Base-by-base conservation (phyloP, 2,329 filamentous ascomycete species). In the Diaporthe australafricana region DNA sequence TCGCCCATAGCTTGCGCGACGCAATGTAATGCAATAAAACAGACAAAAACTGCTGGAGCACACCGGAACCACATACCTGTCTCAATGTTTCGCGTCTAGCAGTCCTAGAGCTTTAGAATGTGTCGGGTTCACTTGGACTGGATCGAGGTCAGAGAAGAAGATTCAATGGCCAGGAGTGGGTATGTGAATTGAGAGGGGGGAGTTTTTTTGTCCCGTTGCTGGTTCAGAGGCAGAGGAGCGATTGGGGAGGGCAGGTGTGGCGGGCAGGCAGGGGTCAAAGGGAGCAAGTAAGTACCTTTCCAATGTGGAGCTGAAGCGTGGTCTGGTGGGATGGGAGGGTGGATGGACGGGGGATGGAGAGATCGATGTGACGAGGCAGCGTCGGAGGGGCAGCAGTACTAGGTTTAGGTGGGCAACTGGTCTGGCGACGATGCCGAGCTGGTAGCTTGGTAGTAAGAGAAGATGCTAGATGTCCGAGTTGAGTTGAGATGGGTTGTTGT, bases 171-270 rank as follows among this genome's bases (percentile, higher is more conserved):
- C 65, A 47, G 50, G 56, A 65, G 70, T 53, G 65, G 69, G 52
- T 62, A 63, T 57, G 70, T 69, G 72, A 63, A 68, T 57, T 73
- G 70, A 70, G 72, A 73, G 69, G 53, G 69, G 60, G 72, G 72
- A 62, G 68, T 70, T 73, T 73, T 73, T 73, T 73, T 71, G 72
- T 68, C 69, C 62, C 42, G 60, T 60, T 70, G 67, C 40, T 47
- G 65, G 48, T 38, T 67, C 69, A 68, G 67, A 65, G 45, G 60
- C 60, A 65, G 69, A 72, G 70, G 65, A 60, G 63, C 56, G 52
- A 60, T 42, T 73, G 5, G 62, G 27, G 71, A 73, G 57, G 53
- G 56, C 55, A 42, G 67, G 35, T 56, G 56, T 5, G 47, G 65
- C 65, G 72, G 72, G 68, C 72, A 69, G 70, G 32, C 35, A 40